Evolutionary conservation across 2,329 filamentous ascomycete species (phyloP).

Genomic region (Nemania abortiva): DNA sequence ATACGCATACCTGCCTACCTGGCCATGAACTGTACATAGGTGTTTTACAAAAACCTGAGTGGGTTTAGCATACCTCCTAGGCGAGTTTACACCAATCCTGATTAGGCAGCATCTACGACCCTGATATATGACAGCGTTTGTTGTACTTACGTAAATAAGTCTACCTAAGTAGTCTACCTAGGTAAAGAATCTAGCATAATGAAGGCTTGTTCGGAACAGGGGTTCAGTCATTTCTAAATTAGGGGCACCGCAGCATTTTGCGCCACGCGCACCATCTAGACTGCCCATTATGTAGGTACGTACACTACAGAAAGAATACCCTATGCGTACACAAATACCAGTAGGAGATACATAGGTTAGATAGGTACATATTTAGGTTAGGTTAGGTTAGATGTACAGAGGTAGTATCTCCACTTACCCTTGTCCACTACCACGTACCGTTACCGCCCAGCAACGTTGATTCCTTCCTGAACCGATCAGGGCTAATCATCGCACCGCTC

Average conservation of each 20-base stretch:
- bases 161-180: not conserved
- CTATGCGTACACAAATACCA: too few relatives aligned
- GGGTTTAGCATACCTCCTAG: not conserved
- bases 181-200: not conserved
- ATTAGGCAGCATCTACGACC: conserved; percentile 14
- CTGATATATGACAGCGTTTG: not conserved
- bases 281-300: not conserved
- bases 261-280: conserved; percentile 13
- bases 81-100: conserved; percentile 8
- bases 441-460: conserved; percentile 30
- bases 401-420: not conserved
- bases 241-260: conserved; percentile 26
- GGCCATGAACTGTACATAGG: too few relatives aligned
- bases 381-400: not conserved
- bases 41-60: conserved; percentile 6
- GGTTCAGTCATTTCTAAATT: conserved; percentile 34
- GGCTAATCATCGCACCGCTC: too few relatives aligned
- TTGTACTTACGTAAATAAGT: not conserved
- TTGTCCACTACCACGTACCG: not conserved
- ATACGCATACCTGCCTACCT: too few relatives aligned
- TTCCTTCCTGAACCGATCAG: conserved; percentile 19
- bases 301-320: not conserved
- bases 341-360: too few relatives aligned
- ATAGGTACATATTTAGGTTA: too few relatives aligned
- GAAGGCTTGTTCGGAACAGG: not conserved